Percentiles rank a stretch among this genome's conserved stretches.
phyloP scores from a whole-genome alignment of 202 grass and related monocot genomes.

The Sporobolus alterniflorus region DNA sequence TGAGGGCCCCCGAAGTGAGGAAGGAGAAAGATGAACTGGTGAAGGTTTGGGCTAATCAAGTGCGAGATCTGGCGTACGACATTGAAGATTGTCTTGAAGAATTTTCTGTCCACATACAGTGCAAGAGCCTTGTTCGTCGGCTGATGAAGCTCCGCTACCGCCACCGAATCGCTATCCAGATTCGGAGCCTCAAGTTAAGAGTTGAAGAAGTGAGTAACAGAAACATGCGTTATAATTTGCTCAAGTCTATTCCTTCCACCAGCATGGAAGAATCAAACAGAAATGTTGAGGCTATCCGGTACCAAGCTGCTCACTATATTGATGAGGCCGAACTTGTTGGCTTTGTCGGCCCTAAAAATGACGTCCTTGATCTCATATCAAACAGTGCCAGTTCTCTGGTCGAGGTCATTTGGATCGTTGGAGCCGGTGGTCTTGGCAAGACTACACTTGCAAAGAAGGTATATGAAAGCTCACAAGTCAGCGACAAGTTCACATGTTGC shows the following conservation, averaged over 20 bases:
- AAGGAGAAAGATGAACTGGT: background rate
- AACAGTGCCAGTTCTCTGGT: no score
- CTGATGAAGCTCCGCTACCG: background rate
- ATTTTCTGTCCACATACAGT: background rate
- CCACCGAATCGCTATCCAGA: background rate
- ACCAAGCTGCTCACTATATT: background rate
- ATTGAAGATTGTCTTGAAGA: conserved; percentile 7
- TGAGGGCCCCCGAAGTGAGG: background rate
- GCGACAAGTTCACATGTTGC: background rate
- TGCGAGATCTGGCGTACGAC: background rate
- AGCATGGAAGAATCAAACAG: background rate
- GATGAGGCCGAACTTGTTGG: conserved; percentile 14
- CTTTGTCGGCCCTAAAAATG: background rate
- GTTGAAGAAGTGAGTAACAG: conserved; percentile 22
- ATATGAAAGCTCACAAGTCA: background rate
- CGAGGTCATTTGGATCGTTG: background rate
- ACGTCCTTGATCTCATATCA: background rate
- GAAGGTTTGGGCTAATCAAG: conserved; percentile 1
- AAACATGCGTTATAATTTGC: conserved; percentile 5
- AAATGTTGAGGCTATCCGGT: background rate
- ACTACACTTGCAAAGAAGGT: conserved; percentile 11
- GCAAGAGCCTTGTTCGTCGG: background rate
- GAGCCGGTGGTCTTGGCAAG: conserved; percentile 13
- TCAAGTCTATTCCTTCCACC: background rate
- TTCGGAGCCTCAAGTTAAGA: background rate